phyloP scores from a whole-genome alignment of 768 basidiomycete genomes.

The Chiua virens region DNA sequence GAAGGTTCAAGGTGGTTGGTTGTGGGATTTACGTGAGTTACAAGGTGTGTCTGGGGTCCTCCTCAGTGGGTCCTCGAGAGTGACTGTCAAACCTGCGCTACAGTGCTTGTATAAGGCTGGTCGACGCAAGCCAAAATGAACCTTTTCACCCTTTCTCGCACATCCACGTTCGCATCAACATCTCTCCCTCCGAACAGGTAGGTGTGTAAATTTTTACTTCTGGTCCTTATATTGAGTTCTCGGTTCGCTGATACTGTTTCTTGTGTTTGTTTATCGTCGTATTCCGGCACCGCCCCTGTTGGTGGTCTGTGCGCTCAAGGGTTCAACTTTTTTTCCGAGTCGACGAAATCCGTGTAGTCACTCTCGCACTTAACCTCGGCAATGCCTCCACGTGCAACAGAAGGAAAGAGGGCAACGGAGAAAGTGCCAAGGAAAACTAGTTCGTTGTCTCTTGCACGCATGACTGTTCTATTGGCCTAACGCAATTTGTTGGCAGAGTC shows the following conservation, averaged over 20 bases:
- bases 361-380: slow-evolving; percentile 10
- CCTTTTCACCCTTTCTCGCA: slow-evolving; percentile 43
- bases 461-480: slow-evolving; percentile 16
- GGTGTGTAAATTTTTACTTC: slow-evolving; percentile 5
- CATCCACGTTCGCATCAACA: slow-evolving; percentile 33
- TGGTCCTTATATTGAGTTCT: slow-evolving; percentile 4
- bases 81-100: slow-evolving; percentile 24
- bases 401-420: slow-evolving; percentile 41
- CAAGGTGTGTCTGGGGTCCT: slow-evolving; percentile 31
- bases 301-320: slow-evolving; percentile 27
- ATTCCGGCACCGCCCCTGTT: slow-evolving; percentile 29
- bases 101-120: slow-evolving; percentile 57
- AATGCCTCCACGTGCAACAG: slow-evolving; percentile 46
- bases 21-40: slow-evolving; percentile 17
- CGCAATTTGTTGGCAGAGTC: slow-evolving; percentile 43
- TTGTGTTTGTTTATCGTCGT: slow-evolving; percentile 1
- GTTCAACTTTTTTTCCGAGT: slow-evolving; percentile 19
- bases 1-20: not conserved
- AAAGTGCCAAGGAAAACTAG: slow-evolving; percentile 56
- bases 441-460: slow-evolving; percentile 31
- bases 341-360: slow-evolving; percentile 10
- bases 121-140: slow-evolving; percentile 49
- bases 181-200: slow-evolving; percentile 8
- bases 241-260: slow-evolving; percentile 3
- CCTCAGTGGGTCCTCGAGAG: slow-evolving; percentile 18